These are phyloP conservation scores for Fusarium multiceps DNA, from an alignment of 2,329 filamentous ascomycete species.

Conservation along the genomic window DNA sequence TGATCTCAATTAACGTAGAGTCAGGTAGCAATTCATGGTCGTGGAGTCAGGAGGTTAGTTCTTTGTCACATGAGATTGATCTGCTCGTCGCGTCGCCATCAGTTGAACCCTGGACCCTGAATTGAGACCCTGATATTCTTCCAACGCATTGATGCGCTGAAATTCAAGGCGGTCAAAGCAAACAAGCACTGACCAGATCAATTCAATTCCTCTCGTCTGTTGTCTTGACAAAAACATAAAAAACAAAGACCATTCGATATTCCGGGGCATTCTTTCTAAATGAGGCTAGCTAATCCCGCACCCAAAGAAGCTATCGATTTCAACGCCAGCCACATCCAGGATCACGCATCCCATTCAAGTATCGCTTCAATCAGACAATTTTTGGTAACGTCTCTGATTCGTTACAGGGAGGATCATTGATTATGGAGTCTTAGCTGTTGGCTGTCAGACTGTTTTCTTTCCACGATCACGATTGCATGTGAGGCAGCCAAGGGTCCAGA, in stretches of 20 bases:
- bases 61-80: too few species aligned
- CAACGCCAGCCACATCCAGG: slow-evolving; percentile 17
- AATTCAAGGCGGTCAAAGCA: neutral
- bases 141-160: neutral
- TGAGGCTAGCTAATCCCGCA: neutral
- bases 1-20: too few species aligned
- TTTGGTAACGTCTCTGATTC: neutral
- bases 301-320: slow-evolving; percentile 6
- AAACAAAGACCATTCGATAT: neutral
- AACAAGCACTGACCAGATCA: neutral
- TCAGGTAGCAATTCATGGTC: too few species aligned
- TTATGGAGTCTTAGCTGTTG: neutral
- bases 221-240: neutral
- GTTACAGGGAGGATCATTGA: neutral
- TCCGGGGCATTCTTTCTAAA: neutral
- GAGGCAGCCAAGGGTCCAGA: slow-evolving; percentile 12
- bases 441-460: neutral
- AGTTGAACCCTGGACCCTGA: neutral
- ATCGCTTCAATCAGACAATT: neutral
- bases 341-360: neutral
- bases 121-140: neutral
- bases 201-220: neutral
- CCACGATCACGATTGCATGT: neutral
- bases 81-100: neutral
- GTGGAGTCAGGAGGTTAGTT: too few species aligned